Evolutionary conservation across 371 early-diverging fungal genomes (phyloP).

Genomic region (Fennellomyces sp.): DNA sequence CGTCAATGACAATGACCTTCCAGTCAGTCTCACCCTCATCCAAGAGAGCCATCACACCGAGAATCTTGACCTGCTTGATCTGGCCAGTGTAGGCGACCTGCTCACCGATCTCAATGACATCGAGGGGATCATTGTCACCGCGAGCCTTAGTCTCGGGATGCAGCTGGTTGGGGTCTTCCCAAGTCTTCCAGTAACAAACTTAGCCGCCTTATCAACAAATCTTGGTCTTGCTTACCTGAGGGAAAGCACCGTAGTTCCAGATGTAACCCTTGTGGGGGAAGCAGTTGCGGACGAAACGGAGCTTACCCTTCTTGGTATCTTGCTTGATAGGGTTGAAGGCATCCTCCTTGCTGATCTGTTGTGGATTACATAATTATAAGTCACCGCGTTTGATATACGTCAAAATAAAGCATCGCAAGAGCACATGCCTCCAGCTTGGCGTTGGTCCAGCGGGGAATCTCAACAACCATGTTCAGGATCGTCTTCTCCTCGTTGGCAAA

Average conservation of each 20-base stretch:
- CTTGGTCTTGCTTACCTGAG: slow-evolving; percentile 62
- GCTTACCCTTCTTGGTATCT: slow-evolving; percentile 93
- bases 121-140: slow-evolving; percentile 97
- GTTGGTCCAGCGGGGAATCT: slow-evolving; percentile 97
- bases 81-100: slow-evolving; percentile 39
- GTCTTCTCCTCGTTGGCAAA: slow-evolving; percentile 79
- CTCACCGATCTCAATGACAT: slow-evolving; percentile 82
- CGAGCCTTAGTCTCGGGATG: slow-evolving; percentile 81
- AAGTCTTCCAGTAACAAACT: slow-evolving; percentile 71
- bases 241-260: slow-evolving; percentile 98
- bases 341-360: slow-evolving; percentile 25
- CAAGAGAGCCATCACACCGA: slow-evolving; percentile 93
- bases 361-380: neutral
- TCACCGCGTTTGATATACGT: neutral
- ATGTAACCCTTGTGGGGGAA: slow-evolving; percentile 97
- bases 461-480: slow-evolving; percentile 90
- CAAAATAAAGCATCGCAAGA: neutral
- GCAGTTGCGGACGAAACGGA: slow-evolving; percentile 91
- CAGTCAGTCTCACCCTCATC: slow-evolving; percentile 98
- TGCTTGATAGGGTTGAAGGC: slow-evolving; percentile 94
- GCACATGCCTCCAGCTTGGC: slow-evolving; percentile 94
- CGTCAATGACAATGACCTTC: slow-evolving; percentile 95
- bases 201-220: neutral
- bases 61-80: slow-evolving; percentile 91
- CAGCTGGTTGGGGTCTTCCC: slow-evolving; percentile 90